Conservation (phyloP, 2,329 filamentous ascomycete genomes). For the Teratosphaeria gauchensis region DNA sequence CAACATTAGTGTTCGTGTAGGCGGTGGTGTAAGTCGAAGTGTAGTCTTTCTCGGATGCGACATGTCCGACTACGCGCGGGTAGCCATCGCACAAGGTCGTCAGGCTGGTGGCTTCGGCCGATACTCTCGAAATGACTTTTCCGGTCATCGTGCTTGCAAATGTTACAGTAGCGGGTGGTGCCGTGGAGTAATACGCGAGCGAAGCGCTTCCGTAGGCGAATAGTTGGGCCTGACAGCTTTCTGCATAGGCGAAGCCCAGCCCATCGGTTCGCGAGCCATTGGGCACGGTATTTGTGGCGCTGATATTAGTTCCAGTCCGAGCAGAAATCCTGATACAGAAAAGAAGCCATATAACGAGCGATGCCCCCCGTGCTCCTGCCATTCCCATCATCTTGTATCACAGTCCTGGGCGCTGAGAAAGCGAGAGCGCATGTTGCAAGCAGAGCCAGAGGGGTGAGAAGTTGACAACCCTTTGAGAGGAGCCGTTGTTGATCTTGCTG, state of each 20-base stretch:
- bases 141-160: background rate
- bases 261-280: background rate
- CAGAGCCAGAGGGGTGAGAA: background rate
- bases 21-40: background rate
- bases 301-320: background rate
- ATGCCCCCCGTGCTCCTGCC: background rate
- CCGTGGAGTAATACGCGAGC: background rate
- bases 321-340: background rate
- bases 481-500: too few species aligned
- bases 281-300: background rate
- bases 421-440: background rate
- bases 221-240: background rate
- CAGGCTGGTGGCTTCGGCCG: background rate
- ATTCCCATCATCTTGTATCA: background rate
- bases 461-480: too few species aligned
- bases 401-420: background rate
- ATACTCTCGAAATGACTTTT: background rate
- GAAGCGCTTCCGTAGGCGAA: background rate
- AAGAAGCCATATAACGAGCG: background rate
- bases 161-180: background rate
- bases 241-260: background rate
- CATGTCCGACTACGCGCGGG: constrained; percentile 3
- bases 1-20: constrained; percentile 6
- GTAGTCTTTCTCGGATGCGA: background rate
- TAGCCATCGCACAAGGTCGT: constrained; percentile 9